phyloP scores from a whole-genome alignment of 116 monocot genomes.

The Trichopus zeylanicus region DNA sequence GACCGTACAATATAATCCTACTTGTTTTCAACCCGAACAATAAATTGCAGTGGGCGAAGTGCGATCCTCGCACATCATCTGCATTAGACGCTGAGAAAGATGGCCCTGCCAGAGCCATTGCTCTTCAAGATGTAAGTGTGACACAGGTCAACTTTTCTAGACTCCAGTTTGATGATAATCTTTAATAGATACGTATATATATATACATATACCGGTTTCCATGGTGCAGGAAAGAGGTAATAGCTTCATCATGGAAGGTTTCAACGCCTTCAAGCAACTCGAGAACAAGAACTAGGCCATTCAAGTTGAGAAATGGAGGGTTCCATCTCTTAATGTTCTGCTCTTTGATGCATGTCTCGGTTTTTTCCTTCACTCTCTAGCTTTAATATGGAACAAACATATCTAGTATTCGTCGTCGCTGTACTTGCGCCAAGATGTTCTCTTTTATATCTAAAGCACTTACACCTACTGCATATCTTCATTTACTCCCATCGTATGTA shows the following conservation, averaged over 20 bases:
- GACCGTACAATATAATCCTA: background rate
- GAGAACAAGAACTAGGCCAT: slow-evolving; percentile 27
- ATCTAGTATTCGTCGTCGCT: too few species aligned
- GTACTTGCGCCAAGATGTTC: too few species aligned
- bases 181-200: too few species aligned
- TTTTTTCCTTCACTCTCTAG: too few species aligned
- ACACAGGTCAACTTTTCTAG: background rate
- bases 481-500: too few species aligned
- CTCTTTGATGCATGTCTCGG: too few species aligned
- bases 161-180: background rate
- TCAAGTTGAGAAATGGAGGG: background rate
- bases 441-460: too few species aligned
- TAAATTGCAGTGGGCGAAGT: slow-evolving; percentile 54
- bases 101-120: slow-evolving; percentile 15
- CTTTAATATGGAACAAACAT: too few species aligned
- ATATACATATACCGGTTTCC: background rate
- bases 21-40: background rate
- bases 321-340: background rate
- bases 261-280: slow-evolving; percentile 47
- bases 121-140: slow-evolving; percentile 37
- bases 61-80: slow-evolving; percentile 36
- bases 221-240: slow-evolving; percentile 34
- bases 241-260: slow-evolving; percentile 27
- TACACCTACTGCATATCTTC: too few species aligned
- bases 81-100: slow-evolving; percentile 17